Conservation (phyloP, 371 early-diverging fungal species). For the Phascolomyces articulosus region DNA sequence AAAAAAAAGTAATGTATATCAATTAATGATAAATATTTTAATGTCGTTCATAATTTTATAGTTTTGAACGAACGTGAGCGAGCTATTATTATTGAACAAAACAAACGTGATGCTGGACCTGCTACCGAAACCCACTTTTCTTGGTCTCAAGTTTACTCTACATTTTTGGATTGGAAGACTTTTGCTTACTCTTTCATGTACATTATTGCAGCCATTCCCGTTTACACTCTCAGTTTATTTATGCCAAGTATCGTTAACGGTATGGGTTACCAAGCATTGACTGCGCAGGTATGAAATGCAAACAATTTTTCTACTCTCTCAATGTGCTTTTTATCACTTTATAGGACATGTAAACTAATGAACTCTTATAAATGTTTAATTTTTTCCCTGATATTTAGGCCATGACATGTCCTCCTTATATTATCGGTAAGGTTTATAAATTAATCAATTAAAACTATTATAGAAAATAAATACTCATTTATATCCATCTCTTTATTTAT, state of each 20-base stretch:
- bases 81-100: conserved; percentile 55
- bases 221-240: conserved; percentile 51
- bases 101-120: conserved; percentile 63
- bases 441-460: not conserved
- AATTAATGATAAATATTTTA: too few species aligned
- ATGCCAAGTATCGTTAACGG: conserved; percentile 72
- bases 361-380: too few species aligned
- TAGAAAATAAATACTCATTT: not conserved
- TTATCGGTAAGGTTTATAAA: conserved; percentile 4
- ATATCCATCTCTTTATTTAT: not conserved
- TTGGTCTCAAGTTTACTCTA: conserved; percentile 56
- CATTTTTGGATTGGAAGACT: conserved; percentile 57
- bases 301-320: too few species aligned
- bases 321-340: too few species aligned
- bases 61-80: conserved; percentile 62
- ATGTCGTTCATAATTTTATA: not conserved
- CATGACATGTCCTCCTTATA: conserved; percentile 29
- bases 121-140: conserved; percentile 60
- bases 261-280: conserved; percentile 56
- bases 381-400: too few species aligned
- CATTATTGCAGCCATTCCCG: conserved; percentile 17
- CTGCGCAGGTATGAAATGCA: conserved; percentile 34
- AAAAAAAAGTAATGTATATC: too few species aligned
- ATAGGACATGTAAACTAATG: too few species aligned
- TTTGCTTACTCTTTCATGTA: conserved; percentile 59